Percentiles rank a stretch among this genome's conserved stretches.
phyloP scores from a whole-genome alignment of 2,329 filamentous ascomycete species.

The Colletotrichum trifolii region DNA sequence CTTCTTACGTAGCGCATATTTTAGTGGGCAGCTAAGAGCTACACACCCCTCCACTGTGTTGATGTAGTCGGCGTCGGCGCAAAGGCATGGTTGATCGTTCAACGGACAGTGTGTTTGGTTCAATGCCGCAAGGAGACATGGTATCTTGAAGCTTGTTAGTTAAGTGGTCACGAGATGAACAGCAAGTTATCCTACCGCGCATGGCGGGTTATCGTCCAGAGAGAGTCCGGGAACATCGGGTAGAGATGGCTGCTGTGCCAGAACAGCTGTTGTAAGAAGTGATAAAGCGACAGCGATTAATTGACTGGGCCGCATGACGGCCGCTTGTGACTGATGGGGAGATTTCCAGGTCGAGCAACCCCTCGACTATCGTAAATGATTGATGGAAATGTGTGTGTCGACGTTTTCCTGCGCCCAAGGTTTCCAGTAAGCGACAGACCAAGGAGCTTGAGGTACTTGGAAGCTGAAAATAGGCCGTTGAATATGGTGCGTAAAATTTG shows the following conservation, averaged over 20 bases:
- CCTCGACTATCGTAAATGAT: too few species aligned
- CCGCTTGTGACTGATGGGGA: too few species aligned
- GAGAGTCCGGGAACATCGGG: conserved; percentile 5
- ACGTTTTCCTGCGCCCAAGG: too few species aligned
- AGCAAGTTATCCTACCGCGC: conserved; percentile 9
- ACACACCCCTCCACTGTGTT: conserved; percentile 2
- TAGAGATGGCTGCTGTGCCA: conserved; percentile 6
- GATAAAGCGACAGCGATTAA: too few species aligned
- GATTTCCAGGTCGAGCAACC: too few species aligned
- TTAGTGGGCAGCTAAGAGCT: conserved; percentile 22
- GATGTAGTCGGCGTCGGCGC: conserved; percentile 11
- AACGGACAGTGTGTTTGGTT: conserved; percentile 12
- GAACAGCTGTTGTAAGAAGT: background rate
- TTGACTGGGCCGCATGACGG: too few species aligned
- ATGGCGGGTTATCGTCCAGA: conserved; percentile 17
- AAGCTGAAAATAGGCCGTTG: too few species aligned
- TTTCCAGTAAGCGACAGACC: too few species aligned
- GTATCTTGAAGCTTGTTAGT: conserved; percentile 16
- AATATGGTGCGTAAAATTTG: too few species aligned
- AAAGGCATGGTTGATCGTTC: conserved; percentile 21
- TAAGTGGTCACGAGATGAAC: background rate
- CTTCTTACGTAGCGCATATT: conserved; percentile 11
- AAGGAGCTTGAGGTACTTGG: too few species aligned
- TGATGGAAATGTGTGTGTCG: too few species aligned
- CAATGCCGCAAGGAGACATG: conserved; percentile 10